Base-by-base conservation (phyloP, 2,329 filamentous ascomycete species). In the Epichloe baconii region DNA sequence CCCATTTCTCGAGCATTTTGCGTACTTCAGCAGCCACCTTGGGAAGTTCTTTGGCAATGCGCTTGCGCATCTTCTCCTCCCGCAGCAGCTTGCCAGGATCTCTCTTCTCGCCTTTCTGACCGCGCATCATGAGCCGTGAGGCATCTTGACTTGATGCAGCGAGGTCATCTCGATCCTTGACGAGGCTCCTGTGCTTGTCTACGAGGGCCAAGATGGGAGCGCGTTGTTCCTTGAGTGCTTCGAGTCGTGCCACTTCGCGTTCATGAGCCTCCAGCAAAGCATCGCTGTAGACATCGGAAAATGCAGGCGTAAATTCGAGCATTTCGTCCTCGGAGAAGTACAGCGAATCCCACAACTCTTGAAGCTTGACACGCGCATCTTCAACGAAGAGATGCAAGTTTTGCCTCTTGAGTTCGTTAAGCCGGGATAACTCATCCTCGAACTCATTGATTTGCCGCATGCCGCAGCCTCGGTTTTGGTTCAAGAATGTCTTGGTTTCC, bases 241-340 rank as follows among this genome's bases (percentile, higher is more conserved):
- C 87, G 0, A 98, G 75, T 21, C 90, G 81, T 6, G 75, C 72
- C 56, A 98, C 90, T 64, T 98, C 94, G 19, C 85, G 83, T 71
- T 98, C 93, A 62, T 98, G 94, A 0, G 93, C 90, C 57, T 95
- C 90, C 0, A 98, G 79, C 10, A 98, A 77, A 4, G 93, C 93
- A 65, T 98, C 93, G 60, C 89, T 96, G 69, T 94, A 96, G 19
- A 96, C 91, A 64, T 97, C 93, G 11, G 89, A 95, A 65, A 97
- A 97, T 42, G 90, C 93, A 0, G 94, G 93, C 0, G 90, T 93
- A 60, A 98, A 98, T 58, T 96, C 90, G 52, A 97, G 80, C 90
- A 97, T 97, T 70, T 98, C 93, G 62, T 98, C 93, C 64, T 98
- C 93, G 0, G 88, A 95, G 63, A 94, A 90, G 71, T 93, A 97